These are phyloP conservation scores for Petasospora fabianii DNA, from an alignment of 1,139 yeast species.

Conservation along the genomic window DNA sequence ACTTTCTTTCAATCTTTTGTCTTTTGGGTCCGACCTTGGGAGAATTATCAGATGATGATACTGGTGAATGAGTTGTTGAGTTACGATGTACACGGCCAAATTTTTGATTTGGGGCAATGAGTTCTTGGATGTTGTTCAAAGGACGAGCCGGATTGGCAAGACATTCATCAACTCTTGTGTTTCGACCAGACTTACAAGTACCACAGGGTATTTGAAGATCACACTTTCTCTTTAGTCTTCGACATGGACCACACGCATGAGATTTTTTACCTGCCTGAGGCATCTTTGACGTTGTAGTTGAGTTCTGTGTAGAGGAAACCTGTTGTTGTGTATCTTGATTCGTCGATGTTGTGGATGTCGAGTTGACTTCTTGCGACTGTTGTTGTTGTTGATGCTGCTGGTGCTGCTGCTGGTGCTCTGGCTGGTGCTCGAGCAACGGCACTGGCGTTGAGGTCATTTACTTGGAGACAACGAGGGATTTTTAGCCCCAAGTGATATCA, in stretches of 20 bases:
- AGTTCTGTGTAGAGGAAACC: background rate
- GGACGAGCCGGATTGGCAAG: slow-evolving; percentile 20
- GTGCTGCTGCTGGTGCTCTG: background rate
- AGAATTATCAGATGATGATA: slow-evolving; percentile 6
- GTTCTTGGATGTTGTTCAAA: slow-evolving; percentile 19
- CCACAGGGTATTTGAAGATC: slow-evolving; percentile 22
- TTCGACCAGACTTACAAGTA: slow-evolving; percentile 18
- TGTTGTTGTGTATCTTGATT: background rate
- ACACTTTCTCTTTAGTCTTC: slow-evolving; percentile 22
- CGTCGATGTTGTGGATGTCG: background rate
- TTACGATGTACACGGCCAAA: slow-evolving; percentile 19
- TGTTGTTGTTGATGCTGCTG: slow-evolving; percentile 2
- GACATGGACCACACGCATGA: slow-evolving; percentile 24
- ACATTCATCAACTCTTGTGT: slow-evolving; percentile 20
- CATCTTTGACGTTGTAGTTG: background rate
- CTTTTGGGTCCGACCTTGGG: slow-evolving; percentile 1
- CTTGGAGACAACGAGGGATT: background rate
- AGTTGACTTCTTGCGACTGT: slow-evolving; percentile 1
- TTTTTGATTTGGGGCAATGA: slow-evolving; percentile 20
- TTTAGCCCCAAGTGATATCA: too few species aligned
- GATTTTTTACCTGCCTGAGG: slow-evolving; percentile 21
- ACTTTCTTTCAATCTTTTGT: slow-evolving; percentile 4
- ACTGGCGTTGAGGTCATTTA: slow-evolving; percentile 1
- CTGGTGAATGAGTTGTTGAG: slow-evolving; percentile 1
- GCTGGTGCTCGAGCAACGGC: slow-evolving; percentile 4